Evolutionary conservation across 441 rosid genomes (phyloP), one percentile per base, ranked within the genome.

Genomic region (Gossypium armourianum): DNA sequence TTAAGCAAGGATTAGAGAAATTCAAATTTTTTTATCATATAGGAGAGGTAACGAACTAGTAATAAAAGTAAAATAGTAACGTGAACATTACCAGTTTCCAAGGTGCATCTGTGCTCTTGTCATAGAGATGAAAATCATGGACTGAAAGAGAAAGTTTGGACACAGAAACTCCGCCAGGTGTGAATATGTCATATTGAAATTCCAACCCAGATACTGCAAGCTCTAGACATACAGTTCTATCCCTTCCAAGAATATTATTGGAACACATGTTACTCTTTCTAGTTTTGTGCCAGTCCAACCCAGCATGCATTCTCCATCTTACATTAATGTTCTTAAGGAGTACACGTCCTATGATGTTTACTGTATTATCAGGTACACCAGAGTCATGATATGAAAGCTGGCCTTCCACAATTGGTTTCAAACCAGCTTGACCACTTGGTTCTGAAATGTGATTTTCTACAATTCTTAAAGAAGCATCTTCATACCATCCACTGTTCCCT

Each of bases 391-490:
- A 64, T 68, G 79, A 74, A 80, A 74, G 77, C 29, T 79, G 83
- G 75, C 87, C 81, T 75, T 82, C 89, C 71, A 75, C 75, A 75
- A 72, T 65, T 72, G 75, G 82, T 83, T 84, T 79, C 76, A 72
- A 60, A 49, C 65, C 72, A 72, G 87, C 80, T 82, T 77, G 79
- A 63, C 77, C 85, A 76, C 83, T 82, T 78, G 80, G 75, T 82
- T 88, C 92, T 76, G 88, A 80, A 74, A 92, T 84, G 85, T 96
- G 98, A 80, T 93, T 83, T 83, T 93, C 99, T 17, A 85, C 79
- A 73, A 96, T 80, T 79, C 75, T 86, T 29, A 87, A 56, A 70
- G 88, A 77, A 47, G 78, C n/a, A 62, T 83, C 93, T 52, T 76
- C 79, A 71, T 91, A 96, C 99, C 98, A 96, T 71, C 99, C 96